Conservation (phyloP, 2,329 filamentous ascomycete species). For the Pestalotiopsis sp. region DNA sequence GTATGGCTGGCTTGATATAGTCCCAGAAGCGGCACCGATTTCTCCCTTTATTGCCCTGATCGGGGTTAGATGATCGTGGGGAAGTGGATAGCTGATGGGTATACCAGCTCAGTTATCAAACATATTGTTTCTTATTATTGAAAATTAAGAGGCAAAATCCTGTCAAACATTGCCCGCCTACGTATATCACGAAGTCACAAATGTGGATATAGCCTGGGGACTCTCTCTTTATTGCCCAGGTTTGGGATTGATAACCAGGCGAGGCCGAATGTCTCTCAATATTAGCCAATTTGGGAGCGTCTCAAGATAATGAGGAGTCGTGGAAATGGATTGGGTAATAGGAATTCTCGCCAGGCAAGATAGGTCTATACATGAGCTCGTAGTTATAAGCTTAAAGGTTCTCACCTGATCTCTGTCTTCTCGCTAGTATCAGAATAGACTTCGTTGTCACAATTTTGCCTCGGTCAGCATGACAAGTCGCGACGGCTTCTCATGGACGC, state of each 20-base stretch:
- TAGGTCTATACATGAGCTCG: background rate
- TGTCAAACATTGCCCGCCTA: no score
- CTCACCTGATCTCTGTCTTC: background rate
- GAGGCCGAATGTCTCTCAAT: background rate
- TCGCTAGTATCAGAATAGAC: background rate
- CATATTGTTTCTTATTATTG: no score
- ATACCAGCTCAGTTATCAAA: background rate
- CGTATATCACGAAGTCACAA: no score
- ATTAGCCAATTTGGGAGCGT: background rate
- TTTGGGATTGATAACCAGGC: background rate
- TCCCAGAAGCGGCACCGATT: background rate
- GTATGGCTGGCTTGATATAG: background rate
- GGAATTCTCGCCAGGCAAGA: background rate
- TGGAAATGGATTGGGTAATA: background rate
- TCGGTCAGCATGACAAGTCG: background rate
- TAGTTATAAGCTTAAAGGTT: background rate
- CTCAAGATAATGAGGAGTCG: background rate
- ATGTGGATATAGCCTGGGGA: no score
- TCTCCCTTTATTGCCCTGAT: conserved; percentile 2
- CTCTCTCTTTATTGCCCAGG: background rate
- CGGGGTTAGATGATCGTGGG: background rate
- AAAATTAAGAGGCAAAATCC: no score
- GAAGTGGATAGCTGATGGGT: background rate
- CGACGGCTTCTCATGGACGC: conserved; percentile 1
- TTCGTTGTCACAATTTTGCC: background rate